A percentile compares a stretch with the other conserved stretches of the same genome.
phyloP scores from a whole-genome alignment of 73 alveolate species.

The Tetrahymena elliotti region DNA sequence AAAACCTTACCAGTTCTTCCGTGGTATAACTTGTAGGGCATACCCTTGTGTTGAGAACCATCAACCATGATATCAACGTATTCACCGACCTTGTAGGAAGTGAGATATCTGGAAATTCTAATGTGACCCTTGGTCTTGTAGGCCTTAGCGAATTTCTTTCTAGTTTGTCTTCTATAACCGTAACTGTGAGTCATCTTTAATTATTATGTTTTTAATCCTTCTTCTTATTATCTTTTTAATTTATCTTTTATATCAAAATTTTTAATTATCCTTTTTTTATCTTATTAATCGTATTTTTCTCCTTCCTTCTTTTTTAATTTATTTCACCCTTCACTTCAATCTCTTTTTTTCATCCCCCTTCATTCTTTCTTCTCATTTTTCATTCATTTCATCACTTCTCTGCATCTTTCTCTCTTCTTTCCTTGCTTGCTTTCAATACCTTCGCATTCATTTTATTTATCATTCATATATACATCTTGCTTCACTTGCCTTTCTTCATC shows the following conservation, averaged over 20 bases:
- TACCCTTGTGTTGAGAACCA: constrained; percentile 87
- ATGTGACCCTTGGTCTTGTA: constrained; percentile 74
- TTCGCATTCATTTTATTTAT: not conserved
- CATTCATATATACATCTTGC: not conserved
- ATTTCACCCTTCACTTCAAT: not conserved
- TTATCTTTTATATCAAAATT: not conserved
- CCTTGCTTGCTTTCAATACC: not conserved
- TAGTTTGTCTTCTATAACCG: constrained; percentile 90
- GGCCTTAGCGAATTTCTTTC: constrained; percentile 82
- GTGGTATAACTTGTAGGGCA: constrained; percentile 84
- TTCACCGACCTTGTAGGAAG: constrained; percentile 76
- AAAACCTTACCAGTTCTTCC: constrained; percentile 90
- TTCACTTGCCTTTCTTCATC: not conserved
- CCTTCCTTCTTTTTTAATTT: not conserved
- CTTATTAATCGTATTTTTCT: not conserved
- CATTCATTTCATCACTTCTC: no score
- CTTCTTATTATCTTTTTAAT: not conserved
- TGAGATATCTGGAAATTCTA: constrained; percentile 65
- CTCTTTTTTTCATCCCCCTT: constrained; percentile 1
- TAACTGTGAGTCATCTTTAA: constrained; percentile 79
- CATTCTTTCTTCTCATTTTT: not conserved
- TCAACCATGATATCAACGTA: constrained; percentile 84
- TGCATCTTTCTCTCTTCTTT: no score
- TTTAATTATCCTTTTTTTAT: not conserved
- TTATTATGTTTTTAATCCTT: not conserved